Percentiles rank a stretch among this genome's conserved stretches.
These are phyloP conservation scores for Saccharomycopsis hybrid DNA, from an alignment of 1,139 yeast species.

Conservation along the genomic window DNA sequence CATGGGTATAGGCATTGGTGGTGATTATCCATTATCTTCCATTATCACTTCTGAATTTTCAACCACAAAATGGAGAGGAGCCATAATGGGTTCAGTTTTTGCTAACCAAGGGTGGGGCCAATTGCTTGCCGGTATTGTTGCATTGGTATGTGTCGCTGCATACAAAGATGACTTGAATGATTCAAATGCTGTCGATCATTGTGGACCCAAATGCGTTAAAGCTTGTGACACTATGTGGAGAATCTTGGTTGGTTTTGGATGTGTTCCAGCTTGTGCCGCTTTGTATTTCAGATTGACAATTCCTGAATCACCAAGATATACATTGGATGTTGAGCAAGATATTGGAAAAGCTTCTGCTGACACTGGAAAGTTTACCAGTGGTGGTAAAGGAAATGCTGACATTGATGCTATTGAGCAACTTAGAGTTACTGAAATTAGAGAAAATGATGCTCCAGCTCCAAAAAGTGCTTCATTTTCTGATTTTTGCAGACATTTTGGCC, in stretches of 20 bases:
- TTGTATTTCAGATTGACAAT: constrained; percentile 86
- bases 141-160: constrained; percentile 64
- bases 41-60: constrained; percentile 85
- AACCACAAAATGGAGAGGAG: constrained; percentile 94
- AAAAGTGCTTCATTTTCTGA: constrained; percentile 38
- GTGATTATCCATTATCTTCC: constrained; percentile 97
- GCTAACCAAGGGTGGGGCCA: constrained; percentile 95
- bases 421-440: constrained; percentile 39
- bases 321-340: constrained; percentile 63
- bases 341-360: constrained; percentile 62
- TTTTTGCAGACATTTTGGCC: constrained; percentile 65
- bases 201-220: constrained; percentile 58
- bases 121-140: constrained; percentile 77
- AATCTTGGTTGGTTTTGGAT: constrained; percentile 72
- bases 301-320: constrained; percentile 89
- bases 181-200: constrained; percentile 46
- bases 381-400: constrained; percentile 40
- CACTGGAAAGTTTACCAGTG: constrained; percentile 41
- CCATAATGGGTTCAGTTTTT: constrained; percentile 88
- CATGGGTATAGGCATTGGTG: constrained; percentile 98
- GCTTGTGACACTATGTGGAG: constrained; percentile 96
- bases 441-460: constrained; percentile 25
- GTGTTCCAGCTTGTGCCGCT: constrained; percentile 79
- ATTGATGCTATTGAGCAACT: constrained; percentile 35
- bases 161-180: constrained; percentile 52